Percentiles rank a stretch among this genome's conserved stretches.
phyloP scores from a whole-genome alignment of 176 grass and related monocot genomes.

The Oryza punctata region DNA sequence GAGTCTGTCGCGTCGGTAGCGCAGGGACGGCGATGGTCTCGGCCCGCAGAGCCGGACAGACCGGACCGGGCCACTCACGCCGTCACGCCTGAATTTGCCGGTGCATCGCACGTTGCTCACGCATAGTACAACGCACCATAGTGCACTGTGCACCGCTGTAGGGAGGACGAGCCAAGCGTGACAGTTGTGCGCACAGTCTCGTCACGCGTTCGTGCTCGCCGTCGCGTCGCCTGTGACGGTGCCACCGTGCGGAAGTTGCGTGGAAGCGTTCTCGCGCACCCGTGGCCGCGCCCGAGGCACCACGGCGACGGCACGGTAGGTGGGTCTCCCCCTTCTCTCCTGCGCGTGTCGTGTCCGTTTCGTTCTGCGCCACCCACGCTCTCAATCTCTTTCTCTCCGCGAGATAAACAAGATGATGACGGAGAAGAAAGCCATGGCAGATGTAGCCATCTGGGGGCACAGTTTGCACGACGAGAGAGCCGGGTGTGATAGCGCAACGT shows the following conservation, averaged over 20 bases:
- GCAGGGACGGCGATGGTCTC: background rate
- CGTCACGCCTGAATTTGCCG: background rate
- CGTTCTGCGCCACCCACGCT: background rate
- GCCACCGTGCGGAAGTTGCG: background rate
- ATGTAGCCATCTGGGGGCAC: background rate
- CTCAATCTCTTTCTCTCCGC: no score
- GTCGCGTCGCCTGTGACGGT: background rate
- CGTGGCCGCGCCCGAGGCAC: conserved; percentile 1
- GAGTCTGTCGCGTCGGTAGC: background rate
- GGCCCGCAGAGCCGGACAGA: background rate
- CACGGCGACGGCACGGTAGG: conserved; percentile 20
- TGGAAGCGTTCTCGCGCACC: background rate
- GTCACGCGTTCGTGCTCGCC: no score
- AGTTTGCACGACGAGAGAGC: background rate
- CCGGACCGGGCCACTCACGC: background rate
- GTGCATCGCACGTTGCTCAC: background rate
- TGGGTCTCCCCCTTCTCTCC: background rate
- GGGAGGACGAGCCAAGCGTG: no score
- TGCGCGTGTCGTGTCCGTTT: background rate
- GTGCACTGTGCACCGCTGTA: no score
- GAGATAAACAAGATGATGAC: background rate
- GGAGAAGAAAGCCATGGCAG: background rate
- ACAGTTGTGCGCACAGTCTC: no score
- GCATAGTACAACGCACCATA: background rate
- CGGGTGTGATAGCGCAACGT: background rate